A percentile compares a stretch with the other conserved stretches of the same genome.
phyloP scores from a whole-genome alignment of 2,329 filamentous ascomycete species.

The Hypoxylon sp. region DNA sequence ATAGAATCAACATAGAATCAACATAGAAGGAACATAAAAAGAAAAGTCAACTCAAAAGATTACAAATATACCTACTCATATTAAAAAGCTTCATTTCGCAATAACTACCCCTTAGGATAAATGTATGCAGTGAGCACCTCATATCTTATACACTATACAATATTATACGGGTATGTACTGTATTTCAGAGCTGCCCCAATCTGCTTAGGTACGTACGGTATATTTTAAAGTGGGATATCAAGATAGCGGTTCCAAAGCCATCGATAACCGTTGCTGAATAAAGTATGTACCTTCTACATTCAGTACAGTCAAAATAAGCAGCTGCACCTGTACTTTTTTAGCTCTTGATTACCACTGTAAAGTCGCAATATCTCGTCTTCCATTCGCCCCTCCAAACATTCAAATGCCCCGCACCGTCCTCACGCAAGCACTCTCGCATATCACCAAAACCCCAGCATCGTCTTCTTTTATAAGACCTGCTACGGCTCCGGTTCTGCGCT shows the following conservation, averaged over 20 bases:
- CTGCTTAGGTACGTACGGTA: conserved; percentile 11
- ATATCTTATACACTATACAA: neutral
- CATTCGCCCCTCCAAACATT: conserved; percentile 36
- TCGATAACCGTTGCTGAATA: conserved; percentile 31
- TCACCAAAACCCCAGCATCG: conserved; percentile 22
- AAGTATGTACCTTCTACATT: conserved; percentile 37
- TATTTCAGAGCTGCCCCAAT: conserved; percentile 7
- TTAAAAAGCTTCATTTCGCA: too few species aligned
- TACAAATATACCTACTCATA: neutral
- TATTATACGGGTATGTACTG: neutral
- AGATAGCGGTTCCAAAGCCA: conserved; percentile 31
- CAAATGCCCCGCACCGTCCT: conserved; percentile 48
- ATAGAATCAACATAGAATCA: conserved; percentile 11
- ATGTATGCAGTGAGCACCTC: too few species aligned
- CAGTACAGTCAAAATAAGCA: conserved; percentile 17
- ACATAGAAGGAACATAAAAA: neutral
- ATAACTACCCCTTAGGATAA: too few species aligned
- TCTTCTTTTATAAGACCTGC: conserved; percentile 21
- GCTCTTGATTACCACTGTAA: conserved; percentile 9
- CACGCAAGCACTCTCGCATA: conserved; percentile 35
- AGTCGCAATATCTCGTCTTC: conserved; percentile 36
- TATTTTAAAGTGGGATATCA: conserved; percentile 12
- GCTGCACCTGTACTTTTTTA: conserved; percentile 8
- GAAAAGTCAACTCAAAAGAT: conserved; percentile 16
- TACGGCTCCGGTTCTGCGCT: conserved; percentile 15